Base-by-base conservation (phyloP, 345 rosid species). In the Eutrema japonicum region DNA sequence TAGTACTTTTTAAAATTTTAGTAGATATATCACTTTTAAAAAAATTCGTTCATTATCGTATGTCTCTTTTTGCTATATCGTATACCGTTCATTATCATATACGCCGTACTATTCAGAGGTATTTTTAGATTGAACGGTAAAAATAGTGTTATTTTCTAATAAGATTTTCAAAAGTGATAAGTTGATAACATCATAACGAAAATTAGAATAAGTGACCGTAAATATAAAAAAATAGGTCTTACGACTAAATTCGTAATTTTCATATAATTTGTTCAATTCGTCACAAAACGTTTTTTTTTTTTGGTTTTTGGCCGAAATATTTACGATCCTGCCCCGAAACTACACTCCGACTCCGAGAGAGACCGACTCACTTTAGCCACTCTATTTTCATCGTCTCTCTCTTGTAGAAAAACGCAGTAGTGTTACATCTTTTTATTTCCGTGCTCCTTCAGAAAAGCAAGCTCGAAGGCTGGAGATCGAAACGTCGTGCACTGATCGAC, bases 281-380 rank as follows among this genome's bases (percentile, higher is more conserved):
- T 13, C 4, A 35, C 47, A 72, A 64, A 46, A 53, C 26, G 22
- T 18, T 18, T 18, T 18, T 18, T 18, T 18, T 18, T 29, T 40
- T 27, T 13, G 8, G 3, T 45, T 14, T 50, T 3, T 56, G 27
- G 66, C 66, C 37, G 7, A 37, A 8, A 56, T 58, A 59, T 32
- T 50, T 59, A 59, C 78, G 62, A 66, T 50, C 55, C 8, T 50
- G 47, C 62, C 68, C 78, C 16, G 40, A 49, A 33, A 32, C 13
- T 12, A 66, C 53, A 58, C 53, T 49, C 43, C 5, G 41, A 22
- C 26, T 22, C 26, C 26, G 26, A 22, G 26, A 22, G 26, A 61
- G 66, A 48, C 59, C 42, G 43, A 11, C 63, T 41, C 33, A 12
- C 45, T 49, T 22, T 48, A 7, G 32, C 50, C 54, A 43, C 37